Evolutionary conservation across 2,329 filamentous ascomycete genomes (phyloP), one percentile per base, ranked within the genome.

Genomic region (Colletotrichum ledebouriae): DNA sequence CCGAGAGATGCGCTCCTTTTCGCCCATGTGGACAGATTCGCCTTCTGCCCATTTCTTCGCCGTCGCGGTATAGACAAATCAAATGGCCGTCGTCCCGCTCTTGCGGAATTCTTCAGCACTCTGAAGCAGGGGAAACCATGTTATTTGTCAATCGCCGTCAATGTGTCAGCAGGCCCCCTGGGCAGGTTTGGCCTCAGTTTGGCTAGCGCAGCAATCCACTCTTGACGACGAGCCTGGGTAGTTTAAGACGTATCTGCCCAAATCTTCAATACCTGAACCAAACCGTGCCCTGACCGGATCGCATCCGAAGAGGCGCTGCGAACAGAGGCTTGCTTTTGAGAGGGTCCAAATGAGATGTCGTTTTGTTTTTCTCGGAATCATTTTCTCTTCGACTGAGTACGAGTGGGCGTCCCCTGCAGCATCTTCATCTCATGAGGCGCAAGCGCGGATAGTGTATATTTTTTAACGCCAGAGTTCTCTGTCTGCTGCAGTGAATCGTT

Each of bases 141-240:
- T 20, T 68, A 68, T 68, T 68, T 65, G 65, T 68, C 65, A 68
- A 68, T 65, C 56, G 25, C 37, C 7, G 20, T 59, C 39, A 37
- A 25, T 56, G 64, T 25, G 13, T 22, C 20, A 22, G 25, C 53
- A 59, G 44, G 53, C 20, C 42, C 55, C 53, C 55, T 34, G 50
- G 53, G 34, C 60, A 37, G 52, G 29, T 50, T 25, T 49, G 60
- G 42, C 41, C 59, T 37, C 46, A 64, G 20, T 39, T 29, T 33
- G 34, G 42, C 52, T 46, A 59, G 39, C 49, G 22, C 20, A 22
- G 42, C 46, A 20, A 60, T 53, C 33, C 56, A 41, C 60, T 22
- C 47, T 65, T 25, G 25, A 9, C 29, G 42, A 50, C 34, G 49
- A 37, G 41, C 63, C 37, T 4, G 25, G 57, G 56, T 47, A n/a